phyloP scores from a whole-genome alignment of 805 yeast genomes.

The Cyberlindnera veronae region DNA sequence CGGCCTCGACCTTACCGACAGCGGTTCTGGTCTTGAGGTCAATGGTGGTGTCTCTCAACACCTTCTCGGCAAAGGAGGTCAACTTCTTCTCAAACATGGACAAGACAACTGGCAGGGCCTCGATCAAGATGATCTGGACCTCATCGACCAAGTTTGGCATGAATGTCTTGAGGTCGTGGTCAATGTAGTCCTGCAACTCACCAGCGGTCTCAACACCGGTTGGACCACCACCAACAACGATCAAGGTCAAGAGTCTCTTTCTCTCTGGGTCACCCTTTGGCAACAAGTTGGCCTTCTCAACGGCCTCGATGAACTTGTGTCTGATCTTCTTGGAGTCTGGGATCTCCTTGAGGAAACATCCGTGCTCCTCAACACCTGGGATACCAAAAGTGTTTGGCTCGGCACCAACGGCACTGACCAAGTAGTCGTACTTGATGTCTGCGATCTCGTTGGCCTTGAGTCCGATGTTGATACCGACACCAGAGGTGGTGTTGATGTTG shows the following conservation, averaged over 20 bases:
- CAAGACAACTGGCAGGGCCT: constrained; percentile 87
- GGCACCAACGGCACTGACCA: constrained; percentile 91
- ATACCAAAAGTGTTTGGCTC: constrained; percentile 91
- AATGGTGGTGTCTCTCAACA: constrained; percentile 50
- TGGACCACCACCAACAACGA: constrained; percentile 97
- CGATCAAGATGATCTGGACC: constrained; percentile 80
- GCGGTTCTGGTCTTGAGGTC: constrained; percentile 80
- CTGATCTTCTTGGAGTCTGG: constrained; percentile 82
- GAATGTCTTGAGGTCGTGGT: constrained; percentile 83
- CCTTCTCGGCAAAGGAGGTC: constrained; percentile 41
- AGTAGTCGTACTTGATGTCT: constrained; percentile 68
- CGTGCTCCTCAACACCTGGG: constrained; percentile 84
- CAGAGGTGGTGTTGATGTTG: constrained; percentile 35
- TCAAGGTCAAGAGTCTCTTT: constrained; percentile 78
- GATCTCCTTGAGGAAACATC: constrained; percentile 84
- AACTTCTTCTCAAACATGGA: constrained; percentile 44
- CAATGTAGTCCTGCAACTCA: constrained; percentile 90
- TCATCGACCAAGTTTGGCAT: constrained; percentile 85
- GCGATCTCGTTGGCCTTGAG: constrained; percentile 38
- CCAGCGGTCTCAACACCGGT: constrained; percentile 98
- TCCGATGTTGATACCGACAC: constrained; percentile 29
- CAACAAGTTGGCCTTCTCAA: constrained; percentile 84
- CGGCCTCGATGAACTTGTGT: constrained; percentile 74
- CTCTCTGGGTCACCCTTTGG: constrained; percentile 79
- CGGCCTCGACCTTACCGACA: constrained; percentile 80